A percentile compares a stretch with the other conserved stretches of the same genome.
Conservation (phyloP, 2,329 filamentous ascomycete species). For the Pseudofabraea citricarpa region DNA sequence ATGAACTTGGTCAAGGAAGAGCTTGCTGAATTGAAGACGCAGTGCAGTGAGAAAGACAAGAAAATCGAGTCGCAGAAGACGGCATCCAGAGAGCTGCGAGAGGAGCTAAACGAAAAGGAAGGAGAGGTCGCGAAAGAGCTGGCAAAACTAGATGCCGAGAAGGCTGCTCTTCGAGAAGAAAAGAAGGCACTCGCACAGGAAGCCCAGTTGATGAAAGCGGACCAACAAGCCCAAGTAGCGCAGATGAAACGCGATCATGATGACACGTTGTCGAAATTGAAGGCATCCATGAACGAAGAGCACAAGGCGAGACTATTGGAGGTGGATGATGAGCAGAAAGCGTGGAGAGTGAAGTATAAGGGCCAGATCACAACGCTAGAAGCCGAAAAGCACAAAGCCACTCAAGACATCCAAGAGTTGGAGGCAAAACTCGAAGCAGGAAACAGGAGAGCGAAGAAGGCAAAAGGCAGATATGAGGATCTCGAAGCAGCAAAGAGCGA, state of each 20-base stretch:
- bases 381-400: background rate
- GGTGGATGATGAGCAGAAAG: conserved; percentile 1
- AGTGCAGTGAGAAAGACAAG: conserved; percentile 8
- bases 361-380: background rate
- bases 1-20: background rate
- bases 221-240: background rate
- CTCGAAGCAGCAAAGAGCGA: conserved; percentile 1
- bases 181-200: conserved; percentile 1
- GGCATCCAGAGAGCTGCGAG: conserved; percentile 3
- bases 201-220: background rate
- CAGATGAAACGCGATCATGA: background rate
- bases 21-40: background rate
- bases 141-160: background rate
- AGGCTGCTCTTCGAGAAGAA: background rate
- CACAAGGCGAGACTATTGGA: background rate
- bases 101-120: conserved; percentile 1
- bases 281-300: conserved; percentile 3
- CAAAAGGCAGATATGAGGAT: conserved; percentile 4
- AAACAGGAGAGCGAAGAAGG: background rate
- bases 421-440: conserved; percentile 4
- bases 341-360: conserved; percentile 2
- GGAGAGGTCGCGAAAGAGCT: conserved; percentile 1
- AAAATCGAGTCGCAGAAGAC: conserved; percentile 3
- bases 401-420: background rate
- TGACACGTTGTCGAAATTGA: background rate